Evolutionary conservation across 768 basidiomycete species (phyloP), one percentile per base, ranked within the genome.

Genomic region (Macrocybe gigantea): DNA sequence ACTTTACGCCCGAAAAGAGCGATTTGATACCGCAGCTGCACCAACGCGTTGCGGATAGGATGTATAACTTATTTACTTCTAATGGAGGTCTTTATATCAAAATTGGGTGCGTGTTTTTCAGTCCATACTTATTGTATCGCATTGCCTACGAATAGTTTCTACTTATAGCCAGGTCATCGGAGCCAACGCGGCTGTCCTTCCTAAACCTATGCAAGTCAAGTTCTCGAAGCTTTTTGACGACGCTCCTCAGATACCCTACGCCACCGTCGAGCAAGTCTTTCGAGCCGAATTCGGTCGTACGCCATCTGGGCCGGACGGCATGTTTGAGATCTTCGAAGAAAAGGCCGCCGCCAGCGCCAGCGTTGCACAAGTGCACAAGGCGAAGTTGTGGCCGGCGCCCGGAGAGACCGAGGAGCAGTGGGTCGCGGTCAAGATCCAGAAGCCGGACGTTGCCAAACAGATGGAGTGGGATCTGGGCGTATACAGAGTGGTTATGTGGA

Each of bases 401-500:
- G 70, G 65, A 8, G 69, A 73, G 44, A 62, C 63, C 7, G 69
- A 71, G 47, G 74, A 69, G 32, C 69, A 77, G 33, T 85, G 85
- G 79, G 93, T 97, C 1, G 94, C 93, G 0, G 93, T 97, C 51
- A 97, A 97, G 68, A 73, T 90, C 14, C 92, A 96, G 69, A 95
- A 94, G 57, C 92, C 91, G 2, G 86, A 82, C 33, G 89, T 97
- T 5, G 75, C 74, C 44, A 88, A 79, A 55, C 93, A 96, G 67
- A 84, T 88, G 69, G 82, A 88, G 52, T 91, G 85, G 80, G 90
- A 93, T 58, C 68, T 93, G 9, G 82, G 73, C 31, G 80, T 77
- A 3, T 88, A 80, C 58, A 67, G 79, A n/a, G 53, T 70, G 4
- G 84, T 85, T 2, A 88, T 88, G 83, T 88, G 84, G 84, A 71